Evolutionary conservation across 108 stramenopile species (phyloP).

Genomic region (Craspedostauros australis): DNA sequence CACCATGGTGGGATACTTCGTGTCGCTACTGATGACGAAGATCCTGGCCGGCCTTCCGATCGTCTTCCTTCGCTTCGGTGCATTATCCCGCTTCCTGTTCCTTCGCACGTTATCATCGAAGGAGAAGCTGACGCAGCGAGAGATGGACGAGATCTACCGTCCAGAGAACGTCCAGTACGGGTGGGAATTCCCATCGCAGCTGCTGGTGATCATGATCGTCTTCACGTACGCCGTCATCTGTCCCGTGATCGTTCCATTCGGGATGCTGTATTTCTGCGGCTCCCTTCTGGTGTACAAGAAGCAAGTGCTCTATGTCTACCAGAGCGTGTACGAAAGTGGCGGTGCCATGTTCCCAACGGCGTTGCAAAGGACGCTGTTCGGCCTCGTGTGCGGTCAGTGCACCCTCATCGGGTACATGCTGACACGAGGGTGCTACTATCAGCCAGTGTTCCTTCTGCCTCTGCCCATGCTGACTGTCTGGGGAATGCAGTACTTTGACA

Average conservation of each 20-base stretch:
- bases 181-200: slow-evolving; percentile 79
- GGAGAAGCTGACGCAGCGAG: slow-evolving; percentile 65
- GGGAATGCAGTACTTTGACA: slow-evolving; percentile 50
- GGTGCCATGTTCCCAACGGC: slow-evolving; percentile 68
- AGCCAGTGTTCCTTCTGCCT: slow-evolving; percentile 46
- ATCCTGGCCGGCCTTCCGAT: slow-evolving; percentile 80
- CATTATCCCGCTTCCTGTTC: slow-evolving; percentile 55
- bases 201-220: slow-evolving; percentile 83
- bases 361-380: slow-evolving; percentile 69
- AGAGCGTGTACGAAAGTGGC: slow-evolving; percentile 48
- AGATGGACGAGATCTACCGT: slow-evolving; percentile 54
- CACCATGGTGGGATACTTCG: slow-evolving; percentile 83
- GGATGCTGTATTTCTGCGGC: slow-evolving; percentile 66
- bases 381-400: slow-evolving; percentile 72
- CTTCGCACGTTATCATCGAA: slow-evolving; percentile 50
- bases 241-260: slow-evolving; percentile 79
- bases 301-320: slow-evolving; percentile 75
- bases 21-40: slow-evolving; percentile 80
- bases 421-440: slow-evolving; percentile 54
- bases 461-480: slow-evolving; percentile 67
- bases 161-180: slow-evolving; percentile 55
- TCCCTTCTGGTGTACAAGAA: slow-evolving; percentile 86
- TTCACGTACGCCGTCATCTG: slow-evolving; percentile 68
- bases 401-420: slow-evolving; percentile 77
- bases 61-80: slow-evolving; percentile 65